These are phyloP conservation scores for Farysia itapuensis DNA, from an alignment of 1,284 basidiomycete genomes.

Conservation along the genomic window DNA sequence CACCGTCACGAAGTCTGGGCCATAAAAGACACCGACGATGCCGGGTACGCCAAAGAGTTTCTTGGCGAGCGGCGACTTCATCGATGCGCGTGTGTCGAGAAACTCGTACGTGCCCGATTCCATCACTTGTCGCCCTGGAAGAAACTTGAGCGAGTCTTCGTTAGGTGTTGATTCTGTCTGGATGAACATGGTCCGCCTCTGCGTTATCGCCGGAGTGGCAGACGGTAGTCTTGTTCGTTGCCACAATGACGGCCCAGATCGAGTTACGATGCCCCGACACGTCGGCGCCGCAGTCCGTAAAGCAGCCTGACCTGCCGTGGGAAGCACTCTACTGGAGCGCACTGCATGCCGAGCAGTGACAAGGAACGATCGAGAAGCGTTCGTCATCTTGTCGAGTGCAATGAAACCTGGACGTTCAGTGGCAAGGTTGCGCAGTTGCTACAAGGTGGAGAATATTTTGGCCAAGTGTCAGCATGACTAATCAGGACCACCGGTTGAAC, in stretches of 20 bases:
- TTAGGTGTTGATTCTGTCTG: constrained; percentile 91
- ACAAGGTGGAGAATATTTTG: too few relatives aligned
- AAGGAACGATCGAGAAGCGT: too few relatives aligned
- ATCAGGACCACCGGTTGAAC: too few relatives aligned
- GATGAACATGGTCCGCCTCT: constrained; percentile 49
- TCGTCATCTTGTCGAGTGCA: too few relatives aligned
- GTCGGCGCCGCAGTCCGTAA: background rate
- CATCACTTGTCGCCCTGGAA: constrained; percentile 88
- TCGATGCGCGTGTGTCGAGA: constrained; percentile 68
- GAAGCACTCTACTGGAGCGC: too few relatives aligned
- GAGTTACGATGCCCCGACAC: background rate
- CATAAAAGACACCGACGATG: constrained; percentile 85
- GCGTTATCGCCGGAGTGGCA: background rate
- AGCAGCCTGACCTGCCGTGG: background rate
- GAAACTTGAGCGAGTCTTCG: constrained; percentile 96
- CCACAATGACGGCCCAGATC: background rate
- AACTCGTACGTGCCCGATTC: constrained; percentile 83
- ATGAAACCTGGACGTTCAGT: too few relatives aligned
- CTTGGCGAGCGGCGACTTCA: constrained; percentile 82
- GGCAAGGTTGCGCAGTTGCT: too few relatives aligned
- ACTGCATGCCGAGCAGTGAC: too few relatives aligned
- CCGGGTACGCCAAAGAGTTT: constrained; percentile 91
- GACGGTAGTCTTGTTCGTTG: background rate
- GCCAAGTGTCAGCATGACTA: too few relatives aligned
- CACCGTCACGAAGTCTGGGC: constrained; percentile 96